phyloP scores from a whole-genome alignment of 2,329 filamentous ascomycete species.

The Sphaerulina musiva region DNA sequence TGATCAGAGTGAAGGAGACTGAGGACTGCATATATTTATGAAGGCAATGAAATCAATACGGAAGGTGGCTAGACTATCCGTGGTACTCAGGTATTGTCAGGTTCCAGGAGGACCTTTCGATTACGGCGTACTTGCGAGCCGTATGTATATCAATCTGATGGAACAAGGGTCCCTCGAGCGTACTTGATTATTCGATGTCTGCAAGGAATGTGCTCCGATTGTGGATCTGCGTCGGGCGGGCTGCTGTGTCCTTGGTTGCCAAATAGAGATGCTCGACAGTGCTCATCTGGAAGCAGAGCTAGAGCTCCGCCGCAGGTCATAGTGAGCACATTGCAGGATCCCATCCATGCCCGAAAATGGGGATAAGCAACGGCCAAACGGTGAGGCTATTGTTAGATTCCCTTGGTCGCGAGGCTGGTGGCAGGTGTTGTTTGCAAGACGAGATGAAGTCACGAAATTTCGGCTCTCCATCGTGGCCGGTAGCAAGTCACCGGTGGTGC shows the following conservation, averaged over 20 bases:
- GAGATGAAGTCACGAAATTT: slow-evolving; percentile 24
- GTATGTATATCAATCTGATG: slow-evolving; percentile 24
- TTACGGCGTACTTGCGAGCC: slow-evolving; percentile 11
- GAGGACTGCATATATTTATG: slow-evolving; percentile 7
- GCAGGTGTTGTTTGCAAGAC: slow-evolving; percentile 17
- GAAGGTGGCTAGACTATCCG: slow-evolving; percentile 33
- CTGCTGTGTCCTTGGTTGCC: slow-evolving; percentile 22
- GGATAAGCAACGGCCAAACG: slow-evolving; percentile 15
- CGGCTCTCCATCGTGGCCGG: slow-evolving; percentile 28
- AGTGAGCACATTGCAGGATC: slow-evolving; percentile 16
- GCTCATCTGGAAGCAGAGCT: slow-evolving; percentile 19
- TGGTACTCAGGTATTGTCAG: slow-evolving; percentile 14
- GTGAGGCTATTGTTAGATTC: slow-evolving; percentile 25
- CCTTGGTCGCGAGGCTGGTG: slow-evolving; percentile 14
- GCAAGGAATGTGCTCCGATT: slow-evolving; percentile 20
- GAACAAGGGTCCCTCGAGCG: slow-evolving; percentile 22
- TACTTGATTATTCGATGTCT: slow-evolving; percentile 19
- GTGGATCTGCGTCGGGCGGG: slow-evolving; percentile 18
- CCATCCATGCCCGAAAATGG: slow-evolving; percentile 12
- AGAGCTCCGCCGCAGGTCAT: slow-evolving; percentile 21
- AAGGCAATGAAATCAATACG: slow-evolving; percentile 22
- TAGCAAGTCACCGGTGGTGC: slow-evolving; percentile 14
- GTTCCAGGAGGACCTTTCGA: slow-evolving; percentile 5
- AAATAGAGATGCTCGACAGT: slow-evolving; percentile 21
- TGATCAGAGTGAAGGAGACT: slow-evolving; percentile 10